Evolutionary conservation across 78 protist species (phyloP).

Genomic region (Dictyostelium discoideum): dicty_2.7 NC_007088.5:499001-499500

Average conservation of each 20-base stretch:
- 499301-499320: background rate
- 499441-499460: constrained; percentile 81
- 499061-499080: too few relatives aligned
- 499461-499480: constrained; percentile 72
- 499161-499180: too few relatives aligned
- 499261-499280: background rate
- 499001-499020: too few relatives aligned
- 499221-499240: background rate
- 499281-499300: background rate
- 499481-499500: constrained; percentile 90
- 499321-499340: background rate
- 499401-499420: constrained; percentile 47
- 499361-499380: too few relatives aligned
- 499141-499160: too few relatives aligned
- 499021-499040: too few relatives aligned
- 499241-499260: background rate
- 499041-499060: too few relatives aligned
- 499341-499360: background rate
- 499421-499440: constrained; percentile 1
- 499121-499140: too few relatives aligned
- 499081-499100: too few relatives aligned
- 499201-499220: background rate
- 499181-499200: background rate
- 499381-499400: constrained; percentile 29
- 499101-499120: too few relatives aligned